phyloP scores from a whole-genome alignment of 306 rosid genomes.

The Erythrophleum fordii region DNA sequence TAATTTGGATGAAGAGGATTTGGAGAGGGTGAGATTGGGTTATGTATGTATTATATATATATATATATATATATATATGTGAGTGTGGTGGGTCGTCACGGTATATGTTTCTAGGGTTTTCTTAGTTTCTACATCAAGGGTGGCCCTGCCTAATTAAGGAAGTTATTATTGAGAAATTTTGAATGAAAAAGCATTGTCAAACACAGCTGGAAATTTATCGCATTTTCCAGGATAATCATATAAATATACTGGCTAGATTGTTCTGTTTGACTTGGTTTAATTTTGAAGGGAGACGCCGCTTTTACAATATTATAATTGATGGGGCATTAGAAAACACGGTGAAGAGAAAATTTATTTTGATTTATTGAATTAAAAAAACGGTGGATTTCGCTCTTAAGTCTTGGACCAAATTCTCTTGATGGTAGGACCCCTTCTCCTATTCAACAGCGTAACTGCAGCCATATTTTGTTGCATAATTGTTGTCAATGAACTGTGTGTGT shows the following conservation, averaged over 20 bases:
- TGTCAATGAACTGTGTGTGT: no score
- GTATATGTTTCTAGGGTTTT: conserved; percentile 51
- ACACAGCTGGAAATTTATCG: not conserved
- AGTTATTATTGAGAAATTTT: not conserved
- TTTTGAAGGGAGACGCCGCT: no score
- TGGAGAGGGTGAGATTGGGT: conserved; percentile 30
- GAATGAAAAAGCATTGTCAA: not conserved
- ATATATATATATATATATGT: not conserved
- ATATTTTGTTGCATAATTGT: no score
- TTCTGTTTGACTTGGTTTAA: not conserved
- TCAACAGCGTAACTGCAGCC: no score
- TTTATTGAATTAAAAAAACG: no score
- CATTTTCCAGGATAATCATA: not conserved
- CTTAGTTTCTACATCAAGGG: conserved; percentile 51
- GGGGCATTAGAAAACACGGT: no score
- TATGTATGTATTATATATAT: conserved; percentile 32
- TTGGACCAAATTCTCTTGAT: no score
- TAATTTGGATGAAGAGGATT: conserved; percentile 25
- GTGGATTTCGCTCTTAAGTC: no score
- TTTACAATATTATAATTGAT: no score
- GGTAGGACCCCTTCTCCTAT: no score
- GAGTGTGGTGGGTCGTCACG: conserved; percentile 13
- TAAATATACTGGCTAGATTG: not conserved
- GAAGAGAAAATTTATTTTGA: no score
- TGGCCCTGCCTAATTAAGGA: not conserved